phyloP scores from a whole-genome alignment of 345 rosid species.

The Barbarea vulgaris region DNA sequence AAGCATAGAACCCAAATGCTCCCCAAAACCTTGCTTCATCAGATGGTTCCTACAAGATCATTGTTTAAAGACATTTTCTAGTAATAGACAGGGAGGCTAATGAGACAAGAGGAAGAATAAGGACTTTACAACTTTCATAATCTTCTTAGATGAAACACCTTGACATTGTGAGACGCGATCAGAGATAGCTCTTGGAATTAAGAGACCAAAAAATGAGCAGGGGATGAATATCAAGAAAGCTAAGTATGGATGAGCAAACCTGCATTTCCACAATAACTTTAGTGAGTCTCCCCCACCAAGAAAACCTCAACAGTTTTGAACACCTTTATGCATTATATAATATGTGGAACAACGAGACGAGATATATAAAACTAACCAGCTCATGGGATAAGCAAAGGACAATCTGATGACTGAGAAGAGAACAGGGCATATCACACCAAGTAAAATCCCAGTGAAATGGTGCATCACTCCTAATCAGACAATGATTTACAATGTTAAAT shows the following conservation, averaged over 20 bases:
- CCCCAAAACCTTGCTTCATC: conserved; percentile 98
- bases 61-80: conserved; percentile 23
- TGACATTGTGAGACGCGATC: conserved; percentile 56
- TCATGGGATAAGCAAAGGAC: conserved; percentile 76
- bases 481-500: conserved; percentile 20
- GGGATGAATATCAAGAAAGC: conserved; percentile 91
- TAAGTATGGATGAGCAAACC: conserved; percentile 91
- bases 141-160: conserved; percentile 57
- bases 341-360: neutral
- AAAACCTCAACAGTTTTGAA: conserved; percentile 2
- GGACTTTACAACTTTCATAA: conserved; percentile 64
- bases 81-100: conserved; percentile 2
- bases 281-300: conserved; percentile 15
- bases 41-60: conserved; percentile 60
- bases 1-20: conserved; percentile 84
- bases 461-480: conserved; percentile 65
- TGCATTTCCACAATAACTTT: conserved; percentile 46
- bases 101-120: conserved; percentile 24
- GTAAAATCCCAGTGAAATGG: conserved; percentile 64
- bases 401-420: conserved; percentile 70
- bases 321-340: neutral
- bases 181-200: conserved; percentile 71
- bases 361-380: conserved; percentile 59
- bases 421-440: conserved; percentile 74
- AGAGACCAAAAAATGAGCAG: conserved; percentile 71